These are phyloP conservation scores for Hypericum perforatum DNA, from an alignment of 345 rosid species.

Conservation along the genomic window DNA sequence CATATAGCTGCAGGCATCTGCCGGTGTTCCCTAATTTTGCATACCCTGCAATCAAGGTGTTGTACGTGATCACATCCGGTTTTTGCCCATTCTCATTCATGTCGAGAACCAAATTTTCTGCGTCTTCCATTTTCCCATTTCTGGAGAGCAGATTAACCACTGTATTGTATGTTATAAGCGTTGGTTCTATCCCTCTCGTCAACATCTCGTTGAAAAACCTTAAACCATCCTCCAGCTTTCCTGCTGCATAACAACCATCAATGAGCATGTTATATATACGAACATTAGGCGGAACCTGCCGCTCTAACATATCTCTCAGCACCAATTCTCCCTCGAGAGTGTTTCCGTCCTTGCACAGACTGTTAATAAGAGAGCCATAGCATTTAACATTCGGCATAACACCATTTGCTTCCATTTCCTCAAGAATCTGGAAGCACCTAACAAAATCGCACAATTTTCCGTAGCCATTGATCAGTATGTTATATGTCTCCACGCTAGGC, in stretches of 20 bases:
- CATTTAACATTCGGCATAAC: constrained; percentile 53
- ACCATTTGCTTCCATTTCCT: constrained; percentile 62
- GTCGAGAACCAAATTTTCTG: constrained; percentile 49
- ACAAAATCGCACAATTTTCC: constrained; percentile 46
- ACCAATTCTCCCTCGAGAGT: constrained; percentile 71
- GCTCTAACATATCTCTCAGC: constrained; percentile 45
- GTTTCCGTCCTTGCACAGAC: constrained; percentile 58
- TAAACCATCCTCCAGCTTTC: constrained; percentile 53
- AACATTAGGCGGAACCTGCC: constrained; percentile 48
- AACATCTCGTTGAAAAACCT: constrained; percentile 56
- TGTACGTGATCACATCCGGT: constrained; percentile 66
- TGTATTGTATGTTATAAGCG: constrained; percentile 67
- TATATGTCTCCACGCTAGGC: constrained; percentile 51
- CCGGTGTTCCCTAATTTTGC: constrained; percentile 32
- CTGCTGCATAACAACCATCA: constrained; percentile 41
- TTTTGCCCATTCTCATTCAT: constrained; percentile 36
- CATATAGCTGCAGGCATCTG: constrained; percentile 53
- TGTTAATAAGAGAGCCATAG: constrained; percentile 63
- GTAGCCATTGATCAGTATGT: constrained; percentile 60
- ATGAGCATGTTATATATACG: constrained; percentile 71
- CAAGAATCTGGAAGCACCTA: constrained; percentile 57
- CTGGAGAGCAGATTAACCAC: constrained; percentile 65
- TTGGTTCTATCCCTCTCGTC: constrained; percentile 29
- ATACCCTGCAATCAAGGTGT: constrained; percentile 64
- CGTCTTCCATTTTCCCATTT: constrained; percentile 41